Evolutionary conservation across 2,329 filamentous ascomycete species (phyloP).

Genomic region (Epichloe bromicola): DNA sequence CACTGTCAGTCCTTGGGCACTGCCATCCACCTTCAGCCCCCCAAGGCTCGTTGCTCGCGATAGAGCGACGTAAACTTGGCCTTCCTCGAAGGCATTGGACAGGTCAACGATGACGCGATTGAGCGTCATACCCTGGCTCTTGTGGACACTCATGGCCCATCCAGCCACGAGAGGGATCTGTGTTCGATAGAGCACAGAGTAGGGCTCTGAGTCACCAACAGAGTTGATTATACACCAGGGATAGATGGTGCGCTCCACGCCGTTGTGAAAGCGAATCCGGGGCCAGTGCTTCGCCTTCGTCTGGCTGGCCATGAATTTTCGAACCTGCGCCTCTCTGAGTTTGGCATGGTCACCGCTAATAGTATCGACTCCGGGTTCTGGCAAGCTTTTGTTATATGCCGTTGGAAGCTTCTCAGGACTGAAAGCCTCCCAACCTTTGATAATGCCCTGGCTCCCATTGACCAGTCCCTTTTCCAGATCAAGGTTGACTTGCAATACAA

Average conservation of each 20-base stretch:
- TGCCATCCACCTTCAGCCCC: conserved; percentile 9
- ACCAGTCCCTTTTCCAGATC: conserved; percentile 3
- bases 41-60: conserved; percentile 11
- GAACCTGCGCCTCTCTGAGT: neutral
- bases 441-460: conserved; percentile 16
- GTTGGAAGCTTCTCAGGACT: neutral
- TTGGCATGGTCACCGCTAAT: neutral
- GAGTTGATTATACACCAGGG: conserved; percentile 36
- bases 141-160: conserved; percentile 53
- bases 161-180: conserved; percentile 47
- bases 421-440: conserved; percentile 10
- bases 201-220: conserved; percentile 31
- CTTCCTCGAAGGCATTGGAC: conserved; percentile 36
- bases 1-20: neutral
- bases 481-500: conserved; percentile 15
- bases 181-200: conserved; percentile 38
- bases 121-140: conserved; percentile 49
- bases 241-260: conserved; percentile 29
- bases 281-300: conserved; percentile 8
- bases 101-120: conserved; percentile 45
- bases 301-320: conserved; percentile 4
- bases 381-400: neutral
- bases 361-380: neutral
- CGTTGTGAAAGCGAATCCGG: conserved; percentile 37
- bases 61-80: conserved; percentile 43